phyloP scores from a whole-genome alignment of 805 yeast species.

The Saccharomycodes ludwigii region DNA sequence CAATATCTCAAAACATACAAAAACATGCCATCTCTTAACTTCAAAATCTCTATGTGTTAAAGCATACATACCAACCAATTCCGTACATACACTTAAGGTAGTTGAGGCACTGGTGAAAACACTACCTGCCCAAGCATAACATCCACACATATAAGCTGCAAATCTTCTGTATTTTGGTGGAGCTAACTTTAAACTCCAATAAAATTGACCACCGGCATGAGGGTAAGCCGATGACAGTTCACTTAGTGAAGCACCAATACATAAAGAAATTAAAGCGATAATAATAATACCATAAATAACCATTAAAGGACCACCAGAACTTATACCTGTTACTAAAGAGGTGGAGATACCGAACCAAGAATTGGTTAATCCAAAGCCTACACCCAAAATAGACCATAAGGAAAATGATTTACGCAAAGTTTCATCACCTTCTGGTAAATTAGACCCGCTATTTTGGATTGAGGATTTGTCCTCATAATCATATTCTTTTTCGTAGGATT shows the following conservation, averaged over 20 bases:
- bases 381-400: slow-evolving; percentile 40
- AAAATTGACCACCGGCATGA: slow-evolving; percentile 54
- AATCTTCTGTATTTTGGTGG: slow-evolving; percentile 32
- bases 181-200: slow-evolving; percentile 46
- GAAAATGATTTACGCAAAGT: slow-evolving; percentile 31
- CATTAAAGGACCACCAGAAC: slow-evolving; percentile 50
- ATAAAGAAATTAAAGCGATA: slow-evolving; percentile 35
- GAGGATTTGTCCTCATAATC: no score
- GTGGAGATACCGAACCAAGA: slow-evolving; percentile 59
- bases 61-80: slow-evolving; percentile 40
- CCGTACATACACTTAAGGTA: slow-evolving; percentile 42
- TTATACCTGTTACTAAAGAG: slow-evolving; percentile 42
- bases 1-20: slow-evolving; percentile 37
- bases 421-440: slow-evolving; percentile 15
- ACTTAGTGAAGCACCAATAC: slow-evolving; percentile 40
- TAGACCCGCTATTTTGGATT: slow-evolving; percentile 2
- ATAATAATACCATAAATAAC: slow-evolving; percentile 47
- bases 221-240: slow-evolving; percentile 48
- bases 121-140: slow-evolving; percentile 54
- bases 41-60: slow-evolving; percentile 22
- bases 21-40: slow-evolving; percentile 44
- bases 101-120: slow-evolving; percentile 55
- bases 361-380: slow-evolving; percentile 50
- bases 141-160: slow-evolving; percentile 48
- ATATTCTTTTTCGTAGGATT: no score